Evolutionary conservation across 192 early-diverging fungal genomes (phyloP), one percentile per base, ranked within the genome.

Genomic region (Rhizophlyctis rosea): DNA sequence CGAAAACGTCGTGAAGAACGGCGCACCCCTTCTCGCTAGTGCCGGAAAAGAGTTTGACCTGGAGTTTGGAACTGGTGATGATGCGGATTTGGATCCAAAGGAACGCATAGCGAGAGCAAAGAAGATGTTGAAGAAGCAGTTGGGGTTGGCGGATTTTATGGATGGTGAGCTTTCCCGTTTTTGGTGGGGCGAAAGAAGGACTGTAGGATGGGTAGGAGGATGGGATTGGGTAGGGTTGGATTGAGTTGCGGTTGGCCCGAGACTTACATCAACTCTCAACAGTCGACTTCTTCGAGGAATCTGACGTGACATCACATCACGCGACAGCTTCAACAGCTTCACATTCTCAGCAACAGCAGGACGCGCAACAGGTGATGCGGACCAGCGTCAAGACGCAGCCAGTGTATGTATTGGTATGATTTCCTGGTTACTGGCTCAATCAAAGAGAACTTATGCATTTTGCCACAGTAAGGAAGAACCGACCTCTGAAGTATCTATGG

Each of bases 21-120:
- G 94, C 3, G 81, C 81, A 29, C 74, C 88, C 25, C 72, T 99
- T 32, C 74, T 99, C 4, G 86, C 89, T 3, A 90, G 87, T 29
- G 91, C 91, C 4, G 96, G 96, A 31, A 85, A 86, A 57, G 96
- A 99, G 76, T 99, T 91, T 68, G 96, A 98, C 57, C 88, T 54
- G 5, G n/a, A n/a, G n/a, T n/a, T n/a, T n/a, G n/a, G n/a, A n/a
- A n/a, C n/a, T n/a, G n/a, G n/a, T n/a, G 76, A 74, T 66, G 67
- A 90, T 53, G 75, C 76, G 29, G 87, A 88, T 24, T 69, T 95
- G 71, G 88, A 91, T 62, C 87, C 90, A 3, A 81, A 82, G 57
- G 91, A 93, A 69, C 86, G 96, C 18, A 67, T 96, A 13, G 88
- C 83, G 1, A 56, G 87, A 32, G 94, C 95, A 62, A 81, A 89